phyloP scores from a whole-genome alignment of 164 flowering plant genomes.

The Aristolochia contorta region DNA sequence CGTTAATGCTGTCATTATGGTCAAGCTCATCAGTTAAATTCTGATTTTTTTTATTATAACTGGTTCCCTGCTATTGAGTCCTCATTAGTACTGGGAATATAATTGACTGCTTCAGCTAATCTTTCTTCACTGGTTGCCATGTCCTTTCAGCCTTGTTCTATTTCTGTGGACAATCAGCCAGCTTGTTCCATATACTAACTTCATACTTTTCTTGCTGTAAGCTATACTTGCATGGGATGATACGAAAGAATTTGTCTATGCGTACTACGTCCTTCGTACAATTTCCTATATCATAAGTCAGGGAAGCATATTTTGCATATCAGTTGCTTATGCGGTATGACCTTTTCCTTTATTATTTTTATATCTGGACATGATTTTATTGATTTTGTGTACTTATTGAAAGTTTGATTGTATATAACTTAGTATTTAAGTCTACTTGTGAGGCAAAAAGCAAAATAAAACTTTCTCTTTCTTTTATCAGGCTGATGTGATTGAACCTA shows the following conservation, averaged over 20 bases:
- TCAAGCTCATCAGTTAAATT: too few species aligned
- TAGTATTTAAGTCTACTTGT: background rate
- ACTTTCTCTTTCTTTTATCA: conserved; percentile 15
- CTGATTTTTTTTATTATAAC: too few species aligned
- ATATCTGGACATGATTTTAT: background rate
- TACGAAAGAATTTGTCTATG: conserved; percentile 59
- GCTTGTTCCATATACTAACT: background rate
- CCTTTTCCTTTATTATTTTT: background rate
- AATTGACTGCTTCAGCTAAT: too few species aligned
- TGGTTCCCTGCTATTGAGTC: too few species aligned
- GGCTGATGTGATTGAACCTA: conserved; percentile 65
- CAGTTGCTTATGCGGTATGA: conserved; percentile 82
- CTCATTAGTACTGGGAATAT: too few species aligned
- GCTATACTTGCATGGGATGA: conserved; percentile 60
- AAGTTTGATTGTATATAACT: background rate
- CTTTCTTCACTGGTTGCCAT: too few species aligned
- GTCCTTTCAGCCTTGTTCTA: too few species aligned
- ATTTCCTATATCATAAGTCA: conserved; percentile 73
- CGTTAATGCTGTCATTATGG: too few species aligned
- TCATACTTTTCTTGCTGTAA: conserved; percentile 19
- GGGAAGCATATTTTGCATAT: conserved; percentile 86
- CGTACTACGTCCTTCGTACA: conserved; percentile 71
- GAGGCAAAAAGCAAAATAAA: too few species aligned
- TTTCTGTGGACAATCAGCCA: too few species aligned
- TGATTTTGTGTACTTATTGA: background rate